Base-by-base conservation (phyloP, 2,329 filamentous ascomycete genomes). In the Fusarium torulosum region DNA sequence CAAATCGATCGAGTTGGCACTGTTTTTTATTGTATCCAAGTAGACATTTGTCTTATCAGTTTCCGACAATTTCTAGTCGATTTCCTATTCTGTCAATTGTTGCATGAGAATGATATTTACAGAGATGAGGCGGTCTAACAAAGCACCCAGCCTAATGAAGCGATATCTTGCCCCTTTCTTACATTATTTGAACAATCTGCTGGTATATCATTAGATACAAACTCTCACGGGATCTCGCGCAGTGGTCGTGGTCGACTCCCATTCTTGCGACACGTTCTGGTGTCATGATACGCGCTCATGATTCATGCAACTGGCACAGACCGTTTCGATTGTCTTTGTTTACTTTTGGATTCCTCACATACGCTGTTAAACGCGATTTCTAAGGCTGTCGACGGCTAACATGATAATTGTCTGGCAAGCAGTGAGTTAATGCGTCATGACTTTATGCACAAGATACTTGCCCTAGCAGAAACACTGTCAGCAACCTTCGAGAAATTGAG, bases 281-380 rank as follows among this genome's bases (percentile, higher is more conserved):
- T 65, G 55, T 67, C 53, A 67, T 68, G 43, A 33, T 49, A 35
- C 47, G 33, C 53, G 53, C n/a, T 37, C 25, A 70, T 70, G 67
- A 70, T 59, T 68, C 67, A 68, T 68, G 7, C 45, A 35, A 17
- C n/a, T 59, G 25, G 43, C 43, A 53, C 21, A 44, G 43, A 19
- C 54, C 43, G 42, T 51, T 44, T 41, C 37, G 9, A n/a, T 53
- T n/a, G n/a, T 33, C n/a, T 64, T 52, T 57, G 21, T 53, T 57
- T 63, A 63, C 52, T 58, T 68, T 62, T 53, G 17, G 7, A 46
- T 4, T 44, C 15, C 7, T 27, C 33, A 27, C 38, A 23, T 15
- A 37, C 25, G 37, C 33, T 13, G 29, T 20, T 21, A 19, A 9
- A 25, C n/a, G 33, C 21, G 23, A 31, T 15, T n/a, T 25, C 14